Evolutionary conservation across 2,329 filamentous ascomycete genomes (phyloP), one percentile per base, ranked within the genome.

Genomic region (Ambrosiella xylebori): DNA sequence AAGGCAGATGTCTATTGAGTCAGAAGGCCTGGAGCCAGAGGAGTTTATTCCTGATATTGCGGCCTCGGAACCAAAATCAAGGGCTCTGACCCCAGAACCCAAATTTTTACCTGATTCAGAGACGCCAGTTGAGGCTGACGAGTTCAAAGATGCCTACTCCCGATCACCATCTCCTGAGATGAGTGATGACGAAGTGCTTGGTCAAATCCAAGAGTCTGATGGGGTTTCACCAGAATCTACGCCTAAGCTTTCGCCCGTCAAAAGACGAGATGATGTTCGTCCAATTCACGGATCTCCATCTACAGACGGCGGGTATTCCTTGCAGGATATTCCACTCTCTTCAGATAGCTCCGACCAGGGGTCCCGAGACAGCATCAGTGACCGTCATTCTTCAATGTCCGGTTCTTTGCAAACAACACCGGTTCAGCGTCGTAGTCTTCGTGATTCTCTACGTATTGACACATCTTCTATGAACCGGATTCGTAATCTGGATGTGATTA

Each of bases 241-340:
- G 11, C 49, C 57, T 39, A 27, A 55, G 13, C 45, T 53, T 13
- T 41, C 47, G 9, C 54, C 37, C 11, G 38, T 56, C n/a, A 27
- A 12, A 13, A 54, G 40, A 38, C 19, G 52, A n/a, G 35, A 54
- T 40, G 17, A 41, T 15, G 15, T 54, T 13, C 38, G 52, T 3
- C 8, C 47, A 13, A 45, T 52, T 19, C 38, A 45, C 8, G n/a
- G 38, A 15, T 57, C 55, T 15, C 56, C 56, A 15, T 57, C 51
- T 6, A 51, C 39, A 38, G 59, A 57, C 35, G 51, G 55, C 8
- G 59, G 52, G 11, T 60, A 57, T 44, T 54, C 59, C 49, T 54
- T 60, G 37, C 59, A 60, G 38, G 59, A 60, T 35, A 57, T 60
- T 35, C 59, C 55, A 37, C 38, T 60, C 6, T 60, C 55, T n/a